Percentiles rank a stretch among this genome's conserved stretches.
phyloP scores from a whole-genome alignment of 129 eudicot species.

The Tagetes erecta region DNA sequence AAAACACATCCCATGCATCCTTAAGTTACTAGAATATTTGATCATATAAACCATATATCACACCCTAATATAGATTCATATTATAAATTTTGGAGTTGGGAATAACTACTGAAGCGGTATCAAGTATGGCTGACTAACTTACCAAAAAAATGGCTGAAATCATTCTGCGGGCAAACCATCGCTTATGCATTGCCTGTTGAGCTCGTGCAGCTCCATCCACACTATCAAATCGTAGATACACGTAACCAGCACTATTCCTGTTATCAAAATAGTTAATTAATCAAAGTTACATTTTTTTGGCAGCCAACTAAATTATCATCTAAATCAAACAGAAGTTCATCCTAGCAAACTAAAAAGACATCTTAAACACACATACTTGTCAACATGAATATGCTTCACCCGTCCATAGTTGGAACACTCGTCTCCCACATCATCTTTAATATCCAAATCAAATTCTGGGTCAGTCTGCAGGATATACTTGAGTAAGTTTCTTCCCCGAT shows the following conservation, averaged over 20 bases:
- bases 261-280: neutral
- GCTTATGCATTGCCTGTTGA: slow-evolving; percentile 87
- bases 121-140: neutral
- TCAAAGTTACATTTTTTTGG: neutral
- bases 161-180: slow-evolving; percentile 95
- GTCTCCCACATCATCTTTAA: slow-evolving; percentile 81
- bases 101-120: no score
- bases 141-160: slow-evolving; percentile 95
- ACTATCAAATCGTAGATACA: slow-evolving; percentile 76
- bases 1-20: no score
- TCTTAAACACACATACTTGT: slow-evolving; percentile 57
- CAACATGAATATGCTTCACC: slow-evolving; percentile 82
- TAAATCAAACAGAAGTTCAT: neutral
- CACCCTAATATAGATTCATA: neutral
- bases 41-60: no score
- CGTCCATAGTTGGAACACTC: slow-evolving; percentile 91
- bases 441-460: slow-evolving; percentile 91
- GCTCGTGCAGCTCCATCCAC: slow-evolving; percentile 84
- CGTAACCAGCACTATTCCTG: slow-evolving; percentile 94
- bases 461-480: slow-evolving; percentile 57
- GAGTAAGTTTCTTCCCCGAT: neutral
- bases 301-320: neutral
- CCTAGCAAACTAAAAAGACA: neutral
- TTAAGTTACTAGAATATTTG: no score
- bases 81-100: no score